Base-by-base conservation (phyloP, 2,329 filamentous ascomycete genomes). In the Arachnomyces sp. region DNA sequence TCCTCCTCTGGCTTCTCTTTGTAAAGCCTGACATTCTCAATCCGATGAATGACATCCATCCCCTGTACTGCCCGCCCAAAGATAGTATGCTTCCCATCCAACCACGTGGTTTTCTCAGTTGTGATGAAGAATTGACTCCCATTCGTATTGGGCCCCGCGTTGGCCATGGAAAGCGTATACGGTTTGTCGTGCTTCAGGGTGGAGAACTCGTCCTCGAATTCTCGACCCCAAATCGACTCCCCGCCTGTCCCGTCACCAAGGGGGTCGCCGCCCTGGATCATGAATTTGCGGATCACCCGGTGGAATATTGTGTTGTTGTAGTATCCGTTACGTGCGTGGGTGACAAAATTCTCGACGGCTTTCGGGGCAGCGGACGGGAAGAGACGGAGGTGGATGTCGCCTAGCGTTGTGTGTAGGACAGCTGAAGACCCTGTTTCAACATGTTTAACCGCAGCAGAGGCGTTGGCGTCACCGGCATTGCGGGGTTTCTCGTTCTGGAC, bases 251-350 rank as follows among this genome's bases (percentile, higher is more conserved):
- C 88, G 55, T 94, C 87, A 7, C 88, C 88, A 1, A 92, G 65
- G 0, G 88, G 87, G 57, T 94, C 88, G 37, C 88, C 88, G 15
- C 77, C 78, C 49, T 71, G 87, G 45, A 98, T 94, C 93, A 98
- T 98, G 67, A 98, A 98, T 57, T 95, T 95, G 45, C 84, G 80
- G 52, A 98, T 98, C 5, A 98, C 84, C 28, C 92, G 82, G 64
- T 98, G 92, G 72, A 98, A 98, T 52, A 95, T 90, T 28, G 90
- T 89, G 64, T 86, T 86, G 68, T 98, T 96, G 70, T 98, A 98
- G 63, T 98, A 98, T 1, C 86, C 87, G 43, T 81, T 82, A 54
- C 82, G 83, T 2, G 87, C 78, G 55, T 96, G 92, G 0, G 87
- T 93, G 40, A 93, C 85, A 59, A 98, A 98, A 63, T 98, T 98